Base-by-base conservation (phyloP, 495 filamentous ascomycete genomes). In the Tetracladium setigerum region DNA sequence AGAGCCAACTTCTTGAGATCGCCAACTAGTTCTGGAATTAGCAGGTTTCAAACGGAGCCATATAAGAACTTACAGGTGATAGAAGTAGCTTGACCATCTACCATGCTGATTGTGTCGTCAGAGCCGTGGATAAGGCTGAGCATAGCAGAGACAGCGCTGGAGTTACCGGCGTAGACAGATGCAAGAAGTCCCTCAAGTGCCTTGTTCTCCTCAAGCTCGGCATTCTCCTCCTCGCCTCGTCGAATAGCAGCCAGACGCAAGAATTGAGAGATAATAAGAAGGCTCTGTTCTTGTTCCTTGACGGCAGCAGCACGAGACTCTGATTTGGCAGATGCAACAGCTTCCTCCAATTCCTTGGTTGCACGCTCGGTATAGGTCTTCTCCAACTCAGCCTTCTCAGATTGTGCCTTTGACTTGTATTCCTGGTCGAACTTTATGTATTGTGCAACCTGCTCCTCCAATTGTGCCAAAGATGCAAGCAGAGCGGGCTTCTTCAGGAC, bases 181-280 rank as follows among this genome's bases (percentile, higher is more conserved):
- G 90, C 80, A 35, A 99, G 73, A 22, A 92, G 83, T 42, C 86
- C 88, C 66, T 99, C 94, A 49, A 97, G 84, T 36, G 89, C 92
- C 65, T 78, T 78, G 57, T 78, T 86, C 65, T 95, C 87, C 30
- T 86, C 81, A 0, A 68, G 45, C 2, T 70, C 62, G 15, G 80
- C 72, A 55, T 84, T 77, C 38, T 77, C 76, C 48, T 86, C 80
- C 41, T 72, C 80, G 19, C 65, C 64, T 54, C 87, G 72, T 56
- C 84, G 77, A 35, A 81, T 80, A 10, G 87, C 86, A 47, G 87
- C 87, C 15, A 87, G 72, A 52, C 81, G 81, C 42, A 94, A 71
- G 67, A 91, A 94, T 62, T 88, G 84, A 43, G 84, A 87, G 38
- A 94, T 61, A 12, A 77, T 67, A 11, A 88, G 71, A 34, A 89